Evolutionary conservation across 202 grass and related monocot genomes (phyloP).

Genomic region (Panicum virgatum): DNA sequence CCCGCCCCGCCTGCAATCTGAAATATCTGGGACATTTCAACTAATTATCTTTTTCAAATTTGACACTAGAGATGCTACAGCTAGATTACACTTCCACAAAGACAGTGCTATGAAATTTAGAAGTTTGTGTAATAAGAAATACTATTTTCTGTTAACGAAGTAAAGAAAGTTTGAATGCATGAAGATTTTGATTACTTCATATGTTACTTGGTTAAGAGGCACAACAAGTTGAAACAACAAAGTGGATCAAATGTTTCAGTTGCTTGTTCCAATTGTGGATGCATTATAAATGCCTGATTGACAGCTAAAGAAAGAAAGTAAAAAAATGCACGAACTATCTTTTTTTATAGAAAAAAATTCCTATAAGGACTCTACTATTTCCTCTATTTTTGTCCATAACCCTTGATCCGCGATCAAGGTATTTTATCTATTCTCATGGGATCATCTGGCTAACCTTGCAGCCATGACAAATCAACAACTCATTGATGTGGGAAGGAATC

Average conservation of each 20-base stretch:
- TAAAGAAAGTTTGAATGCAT: not conserved
- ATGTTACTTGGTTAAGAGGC: not conserved
- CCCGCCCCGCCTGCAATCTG: too few relatives aligned
- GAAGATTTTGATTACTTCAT: constrained; percentile 5
- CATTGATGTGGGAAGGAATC: constrained; percentile 75
- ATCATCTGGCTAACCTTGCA: constrained; percentile 36
- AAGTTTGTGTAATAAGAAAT: not conserved
- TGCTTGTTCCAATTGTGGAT: not conserved
- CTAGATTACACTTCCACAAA: not conserved
- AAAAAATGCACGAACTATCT: not conserved
- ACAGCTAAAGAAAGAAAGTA: not conserved
- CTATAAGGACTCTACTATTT: not conserved
- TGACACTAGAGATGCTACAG: not conserved
- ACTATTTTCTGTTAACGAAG: not conserved
- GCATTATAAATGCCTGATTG: not conserved
- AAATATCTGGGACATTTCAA: not conserved
- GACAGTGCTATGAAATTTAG: not conserved
- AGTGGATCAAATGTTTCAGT: not conserved
- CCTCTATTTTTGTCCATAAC: constrained; percentile 12
- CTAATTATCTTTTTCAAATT: not conserved
- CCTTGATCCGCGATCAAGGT: not conserved
- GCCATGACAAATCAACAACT: constrained; percentile 90
- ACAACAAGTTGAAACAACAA: not conserved
- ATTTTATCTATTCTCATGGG: constrained; percentile 43
- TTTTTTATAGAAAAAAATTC: not conserved